Percentiles rank a stretch among this genome's conserved stretches.
phyloP scores from a whole-genome alignment of 768 basidiomycete genomes.

The Naganishia onofrii region DNA sequence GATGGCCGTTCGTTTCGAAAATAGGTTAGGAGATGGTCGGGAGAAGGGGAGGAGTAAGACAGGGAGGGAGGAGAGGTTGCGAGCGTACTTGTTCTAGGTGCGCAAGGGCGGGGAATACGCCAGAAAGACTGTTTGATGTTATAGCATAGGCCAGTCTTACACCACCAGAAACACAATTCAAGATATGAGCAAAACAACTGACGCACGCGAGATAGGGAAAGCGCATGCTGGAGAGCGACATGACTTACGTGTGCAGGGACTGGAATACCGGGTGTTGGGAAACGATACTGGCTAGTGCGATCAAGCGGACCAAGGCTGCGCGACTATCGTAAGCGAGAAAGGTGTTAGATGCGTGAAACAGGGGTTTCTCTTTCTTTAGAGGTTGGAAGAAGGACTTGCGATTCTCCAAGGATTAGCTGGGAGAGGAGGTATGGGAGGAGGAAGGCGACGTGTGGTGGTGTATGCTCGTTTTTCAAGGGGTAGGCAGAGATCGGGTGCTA shows the following conservation, averaged over 20 bases:
- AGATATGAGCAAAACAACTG: neutral
- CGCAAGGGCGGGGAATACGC: neutral
- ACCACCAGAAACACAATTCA: too few species aligned
- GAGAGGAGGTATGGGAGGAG: conserved; percentile 14
- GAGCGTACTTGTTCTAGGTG: conserved; percentile 12
- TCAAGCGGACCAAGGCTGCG: neutral
- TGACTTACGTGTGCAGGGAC: conserved; percentile 14
- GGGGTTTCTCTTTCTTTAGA: too few species aligned
- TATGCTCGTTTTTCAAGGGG: conserved; percentile 10
- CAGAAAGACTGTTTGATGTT: neutral
- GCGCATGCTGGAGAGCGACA: neutral
- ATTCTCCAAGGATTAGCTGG: neutral
- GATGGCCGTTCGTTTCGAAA: too few species aligned
- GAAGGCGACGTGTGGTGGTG: conserved; percentile 11
- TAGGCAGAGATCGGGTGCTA: conserved; percentile 8
- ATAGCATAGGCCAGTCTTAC: conserved; percentile 8
- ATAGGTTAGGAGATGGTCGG: too few species aligned
- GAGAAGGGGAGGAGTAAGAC: neutral
- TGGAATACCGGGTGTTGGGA: conserved; percentile 22
- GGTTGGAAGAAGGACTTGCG: neutral
- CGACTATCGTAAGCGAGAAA: neutral
- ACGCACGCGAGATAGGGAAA: neutral
- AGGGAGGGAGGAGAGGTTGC: neutral
- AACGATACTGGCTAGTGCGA: conserved; percentile 5
- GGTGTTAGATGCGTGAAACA: neutral